phyloP scores from a whole-genome alignment of 2,329 filamentous ascomycete species.

The Fusarium nisikadoi region DNA sequence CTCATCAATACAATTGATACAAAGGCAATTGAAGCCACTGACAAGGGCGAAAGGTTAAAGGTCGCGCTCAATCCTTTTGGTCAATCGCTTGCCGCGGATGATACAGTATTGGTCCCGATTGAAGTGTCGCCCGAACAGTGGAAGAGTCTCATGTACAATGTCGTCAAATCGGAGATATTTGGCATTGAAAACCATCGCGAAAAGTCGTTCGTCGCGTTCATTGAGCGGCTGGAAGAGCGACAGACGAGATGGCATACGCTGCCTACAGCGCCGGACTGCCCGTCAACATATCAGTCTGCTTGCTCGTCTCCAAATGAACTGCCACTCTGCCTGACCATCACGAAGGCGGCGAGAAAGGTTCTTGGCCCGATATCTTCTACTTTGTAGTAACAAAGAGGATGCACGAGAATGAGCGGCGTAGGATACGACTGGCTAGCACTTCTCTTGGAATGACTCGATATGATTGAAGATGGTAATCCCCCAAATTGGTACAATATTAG shows the following conservation, averaged over 20 bases:
- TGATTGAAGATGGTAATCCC: not conserved
- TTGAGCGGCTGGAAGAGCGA: slow-evolving; percentile 3
- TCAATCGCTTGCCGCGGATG: not conserved
- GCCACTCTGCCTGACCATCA: not conserved
- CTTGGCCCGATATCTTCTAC: not conserved
- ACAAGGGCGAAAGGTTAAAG: not conserved
- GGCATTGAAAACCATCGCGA: not conserved
- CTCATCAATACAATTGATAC: not conserved
- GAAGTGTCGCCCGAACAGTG: slow-evolving; percentile 3
- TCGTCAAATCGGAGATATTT: not conserved
- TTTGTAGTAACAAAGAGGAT: not conserved
- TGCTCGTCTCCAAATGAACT: not conserved
- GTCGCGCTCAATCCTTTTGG: not conserved
- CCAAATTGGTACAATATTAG: not conserved
- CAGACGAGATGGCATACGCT: slow-evolving; percentile 1
- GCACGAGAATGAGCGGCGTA: too few relatives aligned
- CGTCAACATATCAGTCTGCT: not conserved
- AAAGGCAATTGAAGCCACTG: not conserved
- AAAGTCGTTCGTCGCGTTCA: not conserved
- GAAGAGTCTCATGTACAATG: slow-evolving; percentile 6
- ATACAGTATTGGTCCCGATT: not conserved
- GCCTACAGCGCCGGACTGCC: not conserved
- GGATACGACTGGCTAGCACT: not conserved
- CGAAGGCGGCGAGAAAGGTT: not conserved
- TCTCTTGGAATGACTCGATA: not conserved